Base-by-base conservation (phyloP, 176 grass and related monocot genomes). In the Metroxylon sagu region DNA sequence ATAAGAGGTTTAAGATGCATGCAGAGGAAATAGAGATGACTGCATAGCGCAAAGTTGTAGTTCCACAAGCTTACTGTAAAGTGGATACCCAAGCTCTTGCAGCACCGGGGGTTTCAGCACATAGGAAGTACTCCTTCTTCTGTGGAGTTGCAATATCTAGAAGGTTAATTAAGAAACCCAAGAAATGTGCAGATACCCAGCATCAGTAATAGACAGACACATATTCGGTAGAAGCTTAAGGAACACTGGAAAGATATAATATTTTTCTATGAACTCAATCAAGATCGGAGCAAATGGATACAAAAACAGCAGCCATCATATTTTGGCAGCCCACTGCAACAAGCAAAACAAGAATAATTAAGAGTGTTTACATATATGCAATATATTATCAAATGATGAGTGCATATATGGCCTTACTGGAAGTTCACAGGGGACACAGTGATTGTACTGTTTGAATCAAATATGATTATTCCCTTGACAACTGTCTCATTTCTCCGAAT, bases 271-370 rank as follows among this genome's bases (percentile, higher is more conserved):
- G 8, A 12, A 43, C 7, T 14, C 35, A 12, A 43, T 43, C 35
- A 43, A 43, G 8, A 43, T 43, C 10, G 2, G 10, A 57, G 18
- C 26, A 28, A 78, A 21, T 28, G 89, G 89, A 94, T 94, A 94
- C 89, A 94, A 35, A 94, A 84, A 88, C 89, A 87, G 50, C 89
- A 94, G 52, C 89, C 80, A 21, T 94, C 83, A 61, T 94, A 94
- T 80, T 88, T 94, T 25, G 77, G 66, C 19, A 85, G 59, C 43
- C 89, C 84, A 76, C 89, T 88, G 77, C 74, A 84, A 43, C 56
- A 77, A 85, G 39, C 48, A 52, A 63, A 72, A 61, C n/a, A 77
- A 50, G 25, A 52, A 39, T 61, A 26, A 62, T 49, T 74, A 61
- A 17, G 60, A 31, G 29, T 35, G 8, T 56, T 57, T 10, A 3